These are phyloP conservation scores for Camillea tinctor DNA, from an alignment of 2,329 filamentous ascomycete species.

Conservation along the genomic window DNA sequence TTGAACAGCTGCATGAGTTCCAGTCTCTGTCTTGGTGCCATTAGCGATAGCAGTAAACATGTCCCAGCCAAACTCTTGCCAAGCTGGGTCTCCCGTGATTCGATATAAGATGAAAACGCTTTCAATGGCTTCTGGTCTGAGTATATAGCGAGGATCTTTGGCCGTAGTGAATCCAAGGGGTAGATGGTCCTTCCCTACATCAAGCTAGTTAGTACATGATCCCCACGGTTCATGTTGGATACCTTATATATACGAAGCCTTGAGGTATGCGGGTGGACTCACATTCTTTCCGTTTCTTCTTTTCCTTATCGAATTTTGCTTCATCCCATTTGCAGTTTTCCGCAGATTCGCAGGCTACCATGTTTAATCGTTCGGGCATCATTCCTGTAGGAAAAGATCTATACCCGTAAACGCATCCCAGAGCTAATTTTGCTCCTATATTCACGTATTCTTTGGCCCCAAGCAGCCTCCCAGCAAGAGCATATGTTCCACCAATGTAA, in stretches of 20 bases:
- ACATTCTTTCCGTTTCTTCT: constrained; percentile 23
- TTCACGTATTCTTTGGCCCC: constrained; percentile 51
- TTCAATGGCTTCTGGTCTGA: constrained; percentile 35
- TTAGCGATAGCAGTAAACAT: constrained; percentile 32
- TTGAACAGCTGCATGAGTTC: constrained; percentile 27
- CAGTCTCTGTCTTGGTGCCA: constrained; percentile 24
- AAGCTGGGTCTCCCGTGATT: constrained; percentile 27
- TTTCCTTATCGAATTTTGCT: constrained; percentile 20
- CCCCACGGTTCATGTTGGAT: too few species aligned
- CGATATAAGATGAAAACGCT: constrained; percentile 34
- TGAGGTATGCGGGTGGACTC: constrained; percentile 4
- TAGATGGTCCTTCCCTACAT: constrained; percentile 30
- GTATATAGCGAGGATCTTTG: constrained; percentile 36
- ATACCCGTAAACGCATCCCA: constrained; percentile 65
- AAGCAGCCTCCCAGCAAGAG: constrained; percentile 63
- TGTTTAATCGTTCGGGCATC: constrained; percentile 59
- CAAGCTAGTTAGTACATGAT: too few species aligned
- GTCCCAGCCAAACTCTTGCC: constrained; percentile 31
- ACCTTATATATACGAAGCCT: too few species aligned
- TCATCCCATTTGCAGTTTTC: constrained; percentile 33
- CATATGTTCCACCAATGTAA: constrained; percentile 71
- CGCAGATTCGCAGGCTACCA: constrained; percentile 42
- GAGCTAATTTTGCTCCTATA: constrained; percentile 56
- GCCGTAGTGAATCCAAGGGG: constrained; percentile 56
- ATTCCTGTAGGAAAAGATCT: constrained; percentile 54